Base-by-base conservation (phyloP, 352 stramenopile species). In the Phytophthora ohioensis region DNA sequence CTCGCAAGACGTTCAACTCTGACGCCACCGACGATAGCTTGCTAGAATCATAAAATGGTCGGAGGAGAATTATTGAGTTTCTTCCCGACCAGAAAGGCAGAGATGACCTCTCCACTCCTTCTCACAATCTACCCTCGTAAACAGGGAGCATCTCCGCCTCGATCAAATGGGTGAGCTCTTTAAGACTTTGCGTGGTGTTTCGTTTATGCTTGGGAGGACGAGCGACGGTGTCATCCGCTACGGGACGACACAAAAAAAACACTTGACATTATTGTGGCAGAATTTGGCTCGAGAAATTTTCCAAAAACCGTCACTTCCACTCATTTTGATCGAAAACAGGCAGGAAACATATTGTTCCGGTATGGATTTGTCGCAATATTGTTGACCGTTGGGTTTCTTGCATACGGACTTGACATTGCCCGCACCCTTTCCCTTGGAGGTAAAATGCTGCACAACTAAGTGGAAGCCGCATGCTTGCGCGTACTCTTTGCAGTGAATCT, bases 321-420 rank as follows among this genome's bases (percentile, higher is more conserved):
- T 60, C 3, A 57, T 42, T n/a, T 62, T 62, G 10, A 45, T 27
- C 1, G 31, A 53, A 54, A 39, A 59, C 6, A 30, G 55, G 15
- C 27, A 62, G 1, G 4, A 11, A 3, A 51, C n/a, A 13, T 34
- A 13, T 43, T 62, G 2, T 3, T 21, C 30, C 7, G 8, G 2
- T 5, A 32, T 11, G 12, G 58, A 13, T 5, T 27, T 64, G 42
- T 67, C 52, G 12, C 57, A 65, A 43, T 61, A 60, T 11, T 67
- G 64, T 10, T 69, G 52, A 0, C 55, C 46, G 43, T 69, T 69
- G 2, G 73, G 69, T 12, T 56, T 54, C 35, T 73, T 76, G 47
- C 64, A 76, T 2, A 53, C 49, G 46, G 72, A 76, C 30, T 73
- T 76, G 5, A 46, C 69, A 13, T 76, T 76, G 11, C 32, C 56